Evolutionary conservation across 257 asterid genomes (phyloP), one percentile per base, ranked within the genome.

Genomic region (Salvia splendens): DNA sequence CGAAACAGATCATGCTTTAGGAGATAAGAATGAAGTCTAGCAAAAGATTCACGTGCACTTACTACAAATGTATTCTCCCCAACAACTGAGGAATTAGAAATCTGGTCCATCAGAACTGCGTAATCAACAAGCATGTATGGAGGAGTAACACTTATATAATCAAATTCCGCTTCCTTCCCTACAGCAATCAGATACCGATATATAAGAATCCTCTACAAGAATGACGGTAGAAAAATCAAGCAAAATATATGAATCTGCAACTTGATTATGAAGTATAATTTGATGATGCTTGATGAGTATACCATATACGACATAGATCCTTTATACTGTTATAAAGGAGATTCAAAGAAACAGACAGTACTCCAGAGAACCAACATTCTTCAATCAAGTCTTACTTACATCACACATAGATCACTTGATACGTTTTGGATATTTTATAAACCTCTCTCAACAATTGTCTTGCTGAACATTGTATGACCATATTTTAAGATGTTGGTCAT

Each of bases 41-140:
- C 11, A 15, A 47, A 50, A 56, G 43, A 50, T 24, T 43, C 10
- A 35, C 10, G 30, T 46, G 16, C 24, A 81, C 95, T 88, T 77
- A 94, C 99, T 8, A 94, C 68, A 45, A 94, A 94, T 33, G 97
- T 82, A 67, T 91, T 85, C 77, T 83, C 93, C 74, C 99, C 97
- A 61, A 94, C 78, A 9, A 81, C 80, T 3, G 95, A 65, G 56
- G 99, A 90, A 65, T 77, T 81, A 45, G 95, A 77, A 60, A 94
- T 61, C 77, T 91, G 96, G 71, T 84, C 64, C 97, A 94, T 94
- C 72, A 94, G 79, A 47, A 79, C 82, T 32, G 85, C 80, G 43
- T 94, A 94, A 74, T 90, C 96, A 6, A 91, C 97, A 6, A 82
- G 89, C 87, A 78, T 81, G 73, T 94, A 94, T 57, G 99, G 99